Evolutionary conservation across 1,284 basidiomycete species (phyloP).

Genomic region (Stygiomarasmius scandens): DNA sequence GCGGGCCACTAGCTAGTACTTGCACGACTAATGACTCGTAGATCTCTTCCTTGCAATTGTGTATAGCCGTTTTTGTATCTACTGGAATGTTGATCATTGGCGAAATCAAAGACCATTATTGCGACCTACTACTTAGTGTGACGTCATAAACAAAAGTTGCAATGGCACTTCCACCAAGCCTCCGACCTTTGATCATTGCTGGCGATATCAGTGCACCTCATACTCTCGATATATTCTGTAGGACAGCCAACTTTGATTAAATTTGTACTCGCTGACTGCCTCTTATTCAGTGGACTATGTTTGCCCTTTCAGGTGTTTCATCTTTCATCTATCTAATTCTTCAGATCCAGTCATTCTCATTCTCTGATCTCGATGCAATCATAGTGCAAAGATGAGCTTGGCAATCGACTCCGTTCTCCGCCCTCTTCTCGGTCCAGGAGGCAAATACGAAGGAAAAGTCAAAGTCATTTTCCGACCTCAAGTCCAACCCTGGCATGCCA

Average conservation of each 20-base stretch:
- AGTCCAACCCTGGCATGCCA: conserved; percentile 83
- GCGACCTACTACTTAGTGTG: no score
- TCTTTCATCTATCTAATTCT: no score
- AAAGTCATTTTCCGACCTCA: conserved; percentile 82
- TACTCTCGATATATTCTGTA: conserved; percentile 83
- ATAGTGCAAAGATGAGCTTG: conserved; percentile 62
- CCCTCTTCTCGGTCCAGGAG: conserved; percentile 60
- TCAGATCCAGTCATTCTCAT: no score
- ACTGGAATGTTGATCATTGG: no score
- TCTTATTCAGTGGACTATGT: conserved; percentile 75
- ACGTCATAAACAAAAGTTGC: neutral
- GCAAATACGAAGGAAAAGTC: conserved; percentile 77
- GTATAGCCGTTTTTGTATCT: no score
- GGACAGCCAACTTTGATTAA: conserved; percentile 31
- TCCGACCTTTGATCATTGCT: conserved; percentile 71
- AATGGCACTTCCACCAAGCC: conserved; percentile 82
- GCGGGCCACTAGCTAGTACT: no score
- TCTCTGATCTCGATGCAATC: no score
- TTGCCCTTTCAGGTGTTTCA: conserved; percentile 82
- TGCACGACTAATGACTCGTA: no score
- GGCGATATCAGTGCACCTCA: conserved; percentile 74
- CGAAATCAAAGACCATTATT: no score
- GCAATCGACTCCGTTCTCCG: conserved; percentile 64
- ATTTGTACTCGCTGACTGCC: neutral
- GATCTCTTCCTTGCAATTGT: no score